A percentile compares a stretch with the other conserved stretches of the same genome.
These are phyloP conservation scores for Rutstroemia sydowiana DNA, from an alignment of 2,329 filamentous ascomycete species.

Conservation along the genomic window DNA sequence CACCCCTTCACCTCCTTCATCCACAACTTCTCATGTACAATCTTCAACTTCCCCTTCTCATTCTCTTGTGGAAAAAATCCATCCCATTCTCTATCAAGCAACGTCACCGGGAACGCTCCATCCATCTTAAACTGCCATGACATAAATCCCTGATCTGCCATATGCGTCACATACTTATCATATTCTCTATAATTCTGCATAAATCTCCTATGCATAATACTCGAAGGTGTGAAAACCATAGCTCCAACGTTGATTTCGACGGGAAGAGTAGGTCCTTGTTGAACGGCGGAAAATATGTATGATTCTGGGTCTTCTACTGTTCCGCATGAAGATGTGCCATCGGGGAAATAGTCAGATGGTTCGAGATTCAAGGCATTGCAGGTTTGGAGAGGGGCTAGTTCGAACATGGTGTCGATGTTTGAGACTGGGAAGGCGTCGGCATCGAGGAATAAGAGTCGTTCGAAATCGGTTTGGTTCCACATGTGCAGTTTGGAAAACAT, in stretches of 20 bases:
- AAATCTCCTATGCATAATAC: not conserved
- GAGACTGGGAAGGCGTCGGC: slow-evolving; percentile 14
- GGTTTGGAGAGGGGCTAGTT: not conserved
- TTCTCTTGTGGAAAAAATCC: slow-evolving; percentile 7
- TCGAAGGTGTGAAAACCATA: slow-evolving; percentile 3
- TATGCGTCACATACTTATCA: not conserved
- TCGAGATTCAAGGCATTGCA: slow-evolving; percentile 2
- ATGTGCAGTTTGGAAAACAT: slow-evolving; percentile 15
- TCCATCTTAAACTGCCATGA: slow-evolving; percentile 6
- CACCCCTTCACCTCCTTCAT: not conserved
- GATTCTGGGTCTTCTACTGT: not conserved
- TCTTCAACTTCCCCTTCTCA: slow-evolving; percentile 2
- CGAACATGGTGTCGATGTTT: slow-evolving; percentile 15
- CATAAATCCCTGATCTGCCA: slow-evolving; percentile 9
- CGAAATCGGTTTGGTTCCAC: slow-evolving; percentile 14
- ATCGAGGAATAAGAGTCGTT: slow-evolving; percentile 10
- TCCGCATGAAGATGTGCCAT: not conserved
- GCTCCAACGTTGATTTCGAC: slow-evolving; percentile 5
- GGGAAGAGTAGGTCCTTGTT: not conserved
- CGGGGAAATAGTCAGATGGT: not conserved
- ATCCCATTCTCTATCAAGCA: slow-evolving; percentile 1
- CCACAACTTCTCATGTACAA: slow-evolving; percentile 10
- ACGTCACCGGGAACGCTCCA: slow-evolving; percentile 1
- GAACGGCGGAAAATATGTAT: not conserved
- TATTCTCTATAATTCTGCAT: slow-evolving; percentile 2